phyloP scores from a whole-genome alignment of 805 yeast genomes.

The Candida methanosorbosa region DNA sequence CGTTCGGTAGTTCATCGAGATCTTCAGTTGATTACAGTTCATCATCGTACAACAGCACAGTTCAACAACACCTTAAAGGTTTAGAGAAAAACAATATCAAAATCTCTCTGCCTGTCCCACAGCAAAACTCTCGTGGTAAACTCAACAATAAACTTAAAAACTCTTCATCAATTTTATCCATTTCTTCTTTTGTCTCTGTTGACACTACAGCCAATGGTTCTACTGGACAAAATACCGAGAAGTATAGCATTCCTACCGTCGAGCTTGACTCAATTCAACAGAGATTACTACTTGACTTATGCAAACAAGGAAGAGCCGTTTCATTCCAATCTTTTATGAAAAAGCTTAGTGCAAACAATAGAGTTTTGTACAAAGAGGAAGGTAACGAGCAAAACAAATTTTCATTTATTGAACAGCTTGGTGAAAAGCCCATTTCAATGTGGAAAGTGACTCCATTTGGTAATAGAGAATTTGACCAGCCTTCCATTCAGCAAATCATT shows the following conservation, averaged over 20 bases:
- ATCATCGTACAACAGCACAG: too few species aligned
- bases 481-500: conserved; percentile 30
- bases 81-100: too few species aligned
- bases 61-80: too few species aligned
- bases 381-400: conserved; percentile 14
- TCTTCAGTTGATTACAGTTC: background rate
- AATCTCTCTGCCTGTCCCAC: conserved; percentile 54
- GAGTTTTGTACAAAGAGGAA: conserved; percentile 25
- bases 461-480: conserved; percentile 30
- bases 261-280: conserved; percentile 26
- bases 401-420: conserved; percentile 35
- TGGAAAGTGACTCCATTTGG: conserved; percentile 49
- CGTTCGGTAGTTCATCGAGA: background rate
- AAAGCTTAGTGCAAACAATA: conserved; percentile 10
- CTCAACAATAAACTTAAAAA: conserved; percentile 43
- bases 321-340: conserved; percentile 23
- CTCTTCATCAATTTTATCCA: conserved; percentile 38
- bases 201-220: conserved; percentile 5
- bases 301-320: conserved; percentile 23
- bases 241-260: conserved; percentile 23
- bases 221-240: conserved; percentile 8
- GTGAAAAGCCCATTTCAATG: conserved; percentile 24
- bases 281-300: conserved; percentile 25
- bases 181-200: conserved; percentile 20
- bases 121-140: conserved; percentile 45